These are phyloP conservation scores for Fagopyrum tataricum DNA, from an alignment of 148 eudicot species.

Conservation along the genomic window DNA sequence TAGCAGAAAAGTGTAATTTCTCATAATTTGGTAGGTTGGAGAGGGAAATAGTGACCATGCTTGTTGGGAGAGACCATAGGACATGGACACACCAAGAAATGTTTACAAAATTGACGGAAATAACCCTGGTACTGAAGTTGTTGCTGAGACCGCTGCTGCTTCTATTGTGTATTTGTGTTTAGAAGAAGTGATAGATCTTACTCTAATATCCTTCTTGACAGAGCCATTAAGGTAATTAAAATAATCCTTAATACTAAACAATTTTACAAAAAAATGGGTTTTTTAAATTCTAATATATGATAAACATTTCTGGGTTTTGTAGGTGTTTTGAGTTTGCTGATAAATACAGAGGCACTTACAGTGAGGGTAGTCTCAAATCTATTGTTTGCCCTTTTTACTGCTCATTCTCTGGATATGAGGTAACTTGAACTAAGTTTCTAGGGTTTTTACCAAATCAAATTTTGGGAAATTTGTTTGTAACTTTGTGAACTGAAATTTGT, in stretches of 20 bases:
- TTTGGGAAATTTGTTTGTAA: neutral
- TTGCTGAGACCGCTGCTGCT: slow-evolving; percentile 97
- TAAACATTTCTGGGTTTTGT: neutral
- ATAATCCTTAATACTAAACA: neutral
- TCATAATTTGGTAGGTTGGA: slow-evolving; percentile 50
- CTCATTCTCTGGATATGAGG: slow-evolving; percentile 68
- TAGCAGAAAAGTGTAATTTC: neutral
- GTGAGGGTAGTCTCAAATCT: slow-evolving; percentile 33
- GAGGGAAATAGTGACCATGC: slow-evolving; percentile 78
- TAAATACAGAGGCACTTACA: slow-evolving; percentile 67
- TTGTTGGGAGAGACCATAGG: slow-evolving; percentile 99
- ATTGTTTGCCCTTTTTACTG: slow-evolving; percentile 64
- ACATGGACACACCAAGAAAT: slow-evolving; percentile 93
- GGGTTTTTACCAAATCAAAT: no score
- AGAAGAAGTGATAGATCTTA: slow-evolving; percentile 59
- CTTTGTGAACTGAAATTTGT: neutral
- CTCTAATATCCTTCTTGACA: slow-evolving; percentile 49
- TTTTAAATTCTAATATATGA: neutral
- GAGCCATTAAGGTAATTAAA: slow-evolving; percentile 65
- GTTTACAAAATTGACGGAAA: slow-evolving; percentile 69
- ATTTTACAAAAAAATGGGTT: neutral
- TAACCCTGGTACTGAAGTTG: slow-evolving; percentile 89
- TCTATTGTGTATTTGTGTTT: slow-evolving; percentile 82
- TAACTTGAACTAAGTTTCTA: slow-evolving; percentile 2
- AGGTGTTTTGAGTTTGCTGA: slow-evolving; percentile 87